phyloP scores from a whole-genome alignment of 495 filamentous ascomycete genomes.

The Daldinia childiae region DNA sequence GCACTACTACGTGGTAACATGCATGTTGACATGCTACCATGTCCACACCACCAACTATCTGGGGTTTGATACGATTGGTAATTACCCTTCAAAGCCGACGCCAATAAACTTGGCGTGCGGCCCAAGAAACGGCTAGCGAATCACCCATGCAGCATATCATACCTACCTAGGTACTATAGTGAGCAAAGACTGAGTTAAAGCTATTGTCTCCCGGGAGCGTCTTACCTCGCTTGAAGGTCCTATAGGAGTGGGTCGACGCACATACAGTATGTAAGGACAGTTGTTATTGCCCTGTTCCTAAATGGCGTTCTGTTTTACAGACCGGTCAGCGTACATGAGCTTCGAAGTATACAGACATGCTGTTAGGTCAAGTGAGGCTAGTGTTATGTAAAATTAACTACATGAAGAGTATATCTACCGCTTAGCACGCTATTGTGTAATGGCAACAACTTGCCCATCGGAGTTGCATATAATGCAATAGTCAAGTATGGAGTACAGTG shows the following conservation, averaged over 20 bases:
- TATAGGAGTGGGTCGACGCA: neutral
- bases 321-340: no score
- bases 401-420: no score
- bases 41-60: conserved; percentile 30
- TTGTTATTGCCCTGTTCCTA: no score
- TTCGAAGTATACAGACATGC: no score
- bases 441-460: neutral
- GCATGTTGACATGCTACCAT: conserved; percentile 11
- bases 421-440: neutral
- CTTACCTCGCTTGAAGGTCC: neutral
- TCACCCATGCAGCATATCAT: conserved; percentile 16
- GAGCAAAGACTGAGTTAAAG: conserved; percentile 6
- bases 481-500: neutral
- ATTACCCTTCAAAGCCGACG: conserved; percentile 20
- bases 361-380: no score
- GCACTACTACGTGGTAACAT: conserved; percentile 16
- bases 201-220: neutral
- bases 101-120: conserved; percentile 25
- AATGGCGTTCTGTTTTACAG: no score
- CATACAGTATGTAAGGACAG: no score
- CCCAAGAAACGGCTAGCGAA: conserved; percentile 23
- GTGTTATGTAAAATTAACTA: no score
- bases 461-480: neutral
- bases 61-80: conserved; percentile 23
- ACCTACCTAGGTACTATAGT: no score